phyloP scores from a whole-genome alignment of 495 filamentous ascomycete genomes.

The Polyplosphaeria fusca region DNA sequence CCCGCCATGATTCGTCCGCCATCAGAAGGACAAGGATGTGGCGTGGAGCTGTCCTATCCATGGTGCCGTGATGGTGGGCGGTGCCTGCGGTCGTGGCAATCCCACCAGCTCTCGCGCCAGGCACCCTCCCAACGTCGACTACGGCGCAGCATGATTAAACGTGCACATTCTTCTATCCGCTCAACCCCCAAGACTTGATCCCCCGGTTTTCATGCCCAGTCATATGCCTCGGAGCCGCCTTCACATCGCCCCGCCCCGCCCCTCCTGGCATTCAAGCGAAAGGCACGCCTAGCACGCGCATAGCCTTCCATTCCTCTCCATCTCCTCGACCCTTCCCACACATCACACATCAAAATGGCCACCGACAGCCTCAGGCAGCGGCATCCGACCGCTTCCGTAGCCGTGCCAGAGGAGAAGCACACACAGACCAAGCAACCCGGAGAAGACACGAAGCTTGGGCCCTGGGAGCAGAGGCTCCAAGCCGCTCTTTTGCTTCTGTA shows the following conservation, averaged over 20 bases:
- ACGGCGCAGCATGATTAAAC: too few relatives aligned
- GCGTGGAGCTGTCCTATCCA: background rate
- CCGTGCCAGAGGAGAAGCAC: conserved; percentile 7
- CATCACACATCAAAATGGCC: conserved; percentile 4
- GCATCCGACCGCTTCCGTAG: conserved; percentile 27
- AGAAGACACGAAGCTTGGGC: conserved; percentile 66
- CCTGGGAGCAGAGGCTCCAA: conserved; percentile 61
- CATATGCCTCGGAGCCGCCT: too few relatives aligned
- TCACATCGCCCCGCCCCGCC: too few relatives aligned
- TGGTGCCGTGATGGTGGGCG: background rate
- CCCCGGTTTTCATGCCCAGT: too few relatives aligned
- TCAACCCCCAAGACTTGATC: too few relatives aligned
- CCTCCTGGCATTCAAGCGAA: too few relatives aligned
- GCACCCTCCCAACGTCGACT: background rate
- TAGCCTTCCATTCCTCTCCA: background rate
- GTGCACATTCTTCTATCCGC: too few relatives aligned
- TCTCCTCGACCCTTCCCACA: background rate
- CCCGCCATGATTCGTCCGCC: background rate
- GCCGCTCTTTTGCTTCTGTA: conserved; percentile 62
- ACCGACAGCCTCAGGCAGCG: conserved; percentile 21
- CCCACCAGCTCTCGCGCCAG: background rate
- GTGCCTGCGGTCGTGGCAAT: background rate
- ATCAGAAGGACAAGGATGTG: background rate
- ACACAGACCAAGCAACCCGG: conserved; percentile 51
- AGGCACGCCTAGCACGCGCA: too few relatives aligned